Conservation (phyloP, 2,329 filamentous ascomycete species). For the Fusarium fujikuroi region DNA sequence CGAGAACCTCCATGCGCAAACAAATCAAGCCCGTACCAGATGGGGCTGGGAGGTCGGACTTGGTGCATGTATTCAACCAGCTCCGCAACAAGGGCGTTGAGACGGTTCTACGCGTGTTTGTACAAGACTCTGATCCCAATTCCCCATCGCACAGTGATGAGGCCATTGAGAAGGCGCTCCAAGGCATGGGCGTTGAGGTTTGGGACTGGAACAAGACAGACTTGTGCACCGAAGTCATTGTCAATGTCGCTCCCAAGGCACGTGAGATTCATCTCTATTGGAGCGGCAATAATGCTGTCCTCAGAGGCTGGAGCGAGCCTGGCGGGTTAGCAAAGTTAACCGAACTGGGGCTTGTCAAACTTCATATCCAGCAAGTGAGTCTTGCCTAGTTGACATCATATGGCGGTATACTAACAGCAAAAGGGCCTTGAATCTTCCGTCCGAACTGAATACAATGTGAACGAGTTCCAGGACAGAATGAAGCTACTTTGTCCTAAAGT, state of each 20-base stretch:
- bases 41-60: not conserved
- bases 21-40: not conserved
- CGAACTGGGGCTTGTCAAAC: not conserved
- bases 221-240: conserved; percentile 12
- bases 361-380: conserved; percentile 4
- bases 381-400: rapidly evolving
- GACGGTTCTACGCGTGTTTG: not conserved
- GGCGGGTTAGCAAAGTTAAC: not conserved
- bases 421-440: not conserved
- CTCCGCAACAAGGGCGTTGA: not conserved
- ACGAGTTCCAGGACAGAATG: not conserved
- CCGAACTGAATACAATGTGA: not conserved
- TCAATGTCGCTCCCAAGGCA: not conserved
- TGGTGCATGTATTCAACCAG: not conserved
- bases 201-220: conserved; percentile 22
- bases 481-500: not conserved
- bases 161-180: conserved; percentile 9
- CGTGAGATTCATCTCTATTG: conserved; percentile 10
- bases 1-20: not conserved
- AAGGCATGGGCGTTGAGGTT: not conserved
- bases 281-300: conserved; percentile 10
- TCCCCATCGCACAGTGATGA: conserved; percentile 9
- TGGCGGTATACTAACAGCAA: rapidly evolving
- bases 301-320: conserved; percentile 12
- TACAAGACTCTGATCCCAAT: not conserved